Base-by-base conservation (phyloP, 2,329 filamentous ascomycete species). In the Leptosphaerulina australis region DNA sequence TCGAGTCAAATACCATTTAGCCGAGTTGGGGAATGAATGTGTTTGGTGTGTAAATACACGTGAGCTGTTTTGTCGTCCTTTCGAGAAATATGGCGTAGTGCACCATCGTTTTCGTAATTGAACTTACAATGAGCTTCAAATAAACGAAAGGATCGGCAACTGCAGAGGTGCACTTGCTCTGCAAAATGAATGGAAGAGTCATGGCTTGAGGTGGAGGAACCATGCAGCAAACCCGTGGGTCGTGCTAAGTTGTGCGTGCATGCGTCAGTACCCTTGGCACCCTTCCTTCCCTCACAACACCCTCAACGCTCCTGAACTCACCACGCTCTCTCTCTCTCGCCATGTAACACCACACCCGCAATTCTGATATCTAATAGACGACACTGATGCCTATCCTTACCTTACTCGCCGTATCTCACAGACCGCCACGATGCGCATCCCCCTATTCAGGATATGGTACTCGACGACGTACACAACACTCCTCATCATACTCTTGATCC, bases 391-490 rank as follows among this genome's bases (percentile, higher is more conserved):
- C 52, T 66, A 52, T 48, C 40, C 39, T 50, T 34, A 29, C 50
- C 18, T 38, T 39, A 33, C 26, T 21, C 43, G 31, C 29, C 17
- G 20, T 50, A 31, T 34, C 22, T 40, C 29, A 48, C 30, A 35
- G 41, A 43, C 40, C 47, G 59, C 56, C 46, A 53, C 53, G 43
- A 72, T 79, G 62, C 76, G 73, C 60, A 77, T 80, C 59, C 79
- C 85, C 35, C 63, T 92, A 66, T 91, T 89, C 73, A 85, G 86
- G 70, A 85, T 96, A 72, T 84, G 92, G 76, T 96, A 96, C 78
- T 86, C 82, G 68, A 84, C 84, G 37, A 81, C 87, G 59, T 97
- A 96, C 74, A 83, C 86, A 52, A 73, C 91, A 63, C 81, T 97
- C 66, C 87, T 87, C 71, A 73, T 93, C 63, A 69, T 95, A 63